Conservation (phyloP, 23 red algal species). For the Gracilariopsis chorda region DNA sequence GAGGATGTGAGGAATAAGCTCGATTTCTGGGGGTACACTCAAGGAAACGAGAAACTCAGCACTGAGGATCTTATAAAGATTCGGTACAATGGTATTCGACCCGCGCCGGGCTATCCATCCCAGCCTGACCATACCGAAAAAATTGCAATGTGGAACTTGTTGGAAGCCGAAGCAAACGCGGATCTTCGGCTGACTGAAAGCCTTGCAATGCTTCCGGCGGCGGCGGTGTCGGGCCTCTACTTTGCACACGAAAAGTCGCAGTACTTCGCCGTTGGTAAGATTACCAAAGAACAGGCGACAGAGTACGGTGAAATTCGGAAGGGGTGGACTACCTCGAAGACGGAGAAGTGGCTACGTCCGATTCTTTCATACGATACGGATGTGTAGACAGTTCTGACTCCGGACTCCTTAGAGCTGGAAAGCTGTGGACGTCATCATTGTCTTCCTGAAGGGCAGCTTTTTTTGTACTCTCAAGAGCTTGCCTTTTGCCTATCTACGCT, state of each 20-base stretch:
- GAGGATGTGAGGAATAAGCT: conserved; percentile 64
- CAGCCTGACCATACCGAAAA: conserved; percentile 84
- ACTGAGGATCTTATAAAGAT: conserved; percentile 84
- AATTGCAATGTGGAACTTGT: conserved; percentile 55
- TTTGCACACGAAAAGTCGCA: conserved; percentile 77
- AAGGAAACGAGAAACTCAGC: conserved; percentile 50
- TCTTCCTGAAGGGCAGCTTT: too few relatives aligned
- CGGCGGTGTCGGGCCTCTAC: conserved; percentile 70
- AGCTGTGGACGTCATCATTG: too few relatives aligned
- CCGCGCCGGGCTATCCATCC: conserved; percentile 72
- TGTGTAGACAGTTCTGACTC: conserved; percentile 11
- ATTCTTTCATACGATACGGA: conserved; percentile 82
- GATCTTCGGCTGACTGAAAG: conserved; percentile 58
- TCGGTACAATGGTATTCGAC: conserved; percentile 78
- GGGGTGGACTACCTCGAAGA: conserved; percentile 29
- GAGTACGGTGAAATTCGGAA: conserved; percentile 60
- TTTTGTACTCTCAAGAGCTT: too few relatives aligned
- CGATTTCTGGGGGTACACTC: conserved; percentile 73
- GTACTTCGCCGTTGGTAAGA: conserved; percentile 85
- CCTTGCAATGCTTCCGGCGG: conserved; percentile 80
- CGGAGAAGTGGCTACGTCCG: conserved; percentile 78
- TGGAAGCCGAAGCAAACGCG: conserved; percentile 49
- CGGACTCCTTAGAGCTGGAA: too few relatives aligned
- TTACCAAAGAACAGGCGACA: conserved; percentile 67
- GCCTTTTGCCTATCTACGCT: too few relatives aligned